phyloP scores from a whole-genome alignment of 257 asterid genomes.

The Solanum tarapatanum region DNA sequence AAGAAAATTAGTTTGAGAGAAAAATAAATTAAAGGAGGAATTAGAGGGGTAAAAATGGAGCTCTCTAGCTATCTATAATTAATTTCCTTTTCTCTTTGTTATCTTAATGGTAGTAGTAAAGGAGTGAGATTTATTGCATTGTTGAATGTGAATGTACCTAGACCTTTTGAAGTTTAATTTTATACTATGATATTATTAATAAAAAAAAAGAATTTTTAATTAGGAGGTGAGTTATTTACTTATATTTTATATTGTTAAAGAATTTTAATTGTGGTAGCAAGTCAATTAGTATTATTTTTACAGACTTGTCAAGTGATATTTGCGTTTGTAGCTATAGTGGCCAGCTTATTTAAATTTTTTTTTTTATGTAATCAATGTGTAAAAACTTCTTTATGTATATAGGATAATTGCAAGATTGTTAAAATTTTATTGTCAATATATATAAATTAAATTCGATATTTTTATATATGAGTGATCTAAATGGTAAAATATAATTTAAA shows the following conservation, averaged over 20 bases:
- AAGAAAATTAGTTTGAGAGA: not conserved
- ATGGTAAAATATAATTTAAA: slow-evolving; percentile 1
- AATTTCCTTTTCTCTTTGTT: not conserved
- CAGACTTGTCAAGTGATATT: not conserved
- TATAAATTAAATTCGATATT: not conserved
- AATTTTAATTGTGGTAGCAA: not conserved
- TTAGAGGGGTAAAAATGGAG: not conserved
- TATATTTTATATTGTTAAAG: not conserved
- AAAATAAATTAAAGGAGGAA: not conserved
- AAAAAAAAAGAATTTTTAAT: not conserved
- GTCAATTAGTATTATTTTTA: not conserved
- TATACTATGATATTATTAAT: not conserved
- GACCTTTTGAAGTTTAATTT: not conserved
- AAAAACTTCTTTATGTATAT: no score
- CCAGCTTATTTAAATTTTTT: not conserved
- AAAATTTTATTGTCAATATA: not conserved
- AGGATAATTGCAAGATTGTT: not conserved
- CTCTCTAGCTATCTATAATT: not conserved
- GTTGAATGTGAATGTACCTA: not conserved
- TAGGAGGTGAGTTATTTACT: not conserved
- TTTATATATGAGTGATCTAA: not conserved
- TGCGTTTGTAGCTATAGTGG: no score
- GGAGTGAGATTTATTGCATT: slow-evolving; percentile 13
- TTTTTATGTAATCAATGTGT: not conserved
- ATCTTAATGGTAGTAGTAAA: slow-evolving; percentile 6